Evolutionary conservation across 1,284 basidiomycete genomes (phyloP), one percentile per base, ranked within the genome.

Genomic region (Ustilago loliicola): DNA sequence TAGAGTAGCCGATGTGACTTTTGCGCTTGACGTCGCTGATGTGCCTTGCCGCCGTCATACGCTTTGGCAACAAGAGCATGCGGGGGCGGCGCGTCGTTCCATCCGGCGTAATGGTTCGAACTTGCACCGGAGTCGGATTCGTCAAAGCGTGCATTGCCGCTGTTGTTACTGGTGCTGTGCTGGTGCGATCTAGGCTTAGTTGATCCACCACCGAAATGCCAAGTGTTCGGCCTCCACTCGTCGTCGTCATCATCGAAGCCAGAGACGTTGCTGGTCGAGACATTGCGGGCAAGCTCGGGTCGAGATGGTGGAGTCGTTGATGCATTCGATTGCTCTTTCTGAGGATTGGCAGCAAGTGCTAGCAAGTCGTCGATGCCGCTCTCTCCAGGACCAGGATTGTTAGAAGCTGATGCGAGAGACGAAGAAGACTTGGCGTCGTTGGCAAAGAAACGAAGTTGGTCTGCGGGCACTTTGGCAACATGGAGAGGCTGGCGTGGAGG

Each of bases 281-380:
- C 47, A 6, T 60, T 27, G 17, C 72, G 67, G 11, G 45, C n/a
- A 19, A 75, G 21, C 3, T 59, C 54, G 1, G 64, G 67, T 15
- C 64, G 67, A 48, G 38, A 25, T 21, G 36, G n/a, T 27, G 54
- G 36, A 7, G 19, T 36, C 17, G 58, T 34, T 27, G 38, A 27
- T 19, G 40, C 52, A 30, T 54, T 38, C 36, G 36, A 8, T 15
- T 10, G 36, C 9, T 3, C 3, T 38, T 8, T 55, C 19, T 52
- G 48, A 29, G 56, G 68, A 27, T 69, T 40, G 40, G 71, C 50
- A 23, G 68, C 66, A 23, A 72, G 45, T 27, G 61, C 48, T 5
- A 85, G 55, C 30, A 85, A 63, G 62, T 85, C 83, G 57, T 85
- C 83, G 15, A 85, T 63, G 17, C 83, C 83, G 36, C 77, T 78